Conservation (phyloP, 106 monocot genomes). For the Apostasia ramifera region DNA sequence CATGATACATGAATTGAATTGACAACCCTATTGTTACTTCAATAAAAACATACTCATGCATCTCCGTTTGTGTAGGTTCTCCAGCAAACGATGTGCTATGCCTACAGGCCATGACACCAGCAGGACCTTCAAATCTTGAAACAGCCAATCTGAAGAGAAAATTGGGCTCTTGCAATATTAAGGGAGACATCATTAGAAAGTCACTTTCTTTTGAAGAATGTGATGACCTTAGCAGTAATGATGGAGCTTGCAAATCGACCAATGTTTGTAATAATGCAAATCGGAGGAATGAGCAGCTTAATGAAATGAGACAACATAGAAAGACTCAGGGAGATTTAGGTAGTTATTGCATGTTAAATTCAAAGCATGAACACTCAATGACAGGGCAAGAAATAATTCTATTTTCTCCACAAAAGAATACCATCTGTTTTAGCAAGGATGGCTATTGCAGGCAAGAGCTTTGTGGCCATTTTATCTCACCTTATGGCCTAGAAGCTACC, state of each 20-base stretch:
- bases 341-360: slow-evolving; percentile 12
- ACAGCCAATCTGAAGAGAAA: background rate
- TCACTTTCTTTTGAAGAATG: slow-evolving; percentile 8
- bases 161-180: background rate
- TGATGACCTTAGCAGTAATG: background rate
- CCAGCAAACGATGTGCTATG: slow-evolving; percentile 2
- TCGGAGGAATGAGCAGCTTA: slow-evolving; percentile 1
- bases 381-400: slow-evolving; percentile 14
- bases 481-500: slow-evolving; percentile 7
- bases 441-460: slow-evolving; percentile 7
- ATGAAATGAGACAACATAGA: background rate
- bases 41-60: background rate
- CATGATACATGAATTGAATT: too few relatives aligned
- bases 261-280: background rate
- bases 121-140: background rate
- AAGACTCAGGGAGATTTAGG: slow-evolving; percentile 4
- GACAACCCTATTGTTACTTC: background rate
- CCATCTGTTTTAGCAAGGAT: slow-evolving; percentile 9
- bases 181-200: slow-evolving; percentile 3
- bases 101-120: background rate
- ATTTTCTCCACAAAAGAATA: slow-evolving; percentile 21
- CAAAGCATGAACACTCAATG: slow-evolving; percentile 3
- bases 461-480: background rate
- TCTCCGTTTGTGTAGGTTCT: background rate
- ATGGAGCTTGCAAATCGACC: background rate